These are phyloP conservation scores for Rutidosis leptorrhynchoides DNA, from an alignment of 129 eudicot species.

Conservation along the genomic window DNA sequence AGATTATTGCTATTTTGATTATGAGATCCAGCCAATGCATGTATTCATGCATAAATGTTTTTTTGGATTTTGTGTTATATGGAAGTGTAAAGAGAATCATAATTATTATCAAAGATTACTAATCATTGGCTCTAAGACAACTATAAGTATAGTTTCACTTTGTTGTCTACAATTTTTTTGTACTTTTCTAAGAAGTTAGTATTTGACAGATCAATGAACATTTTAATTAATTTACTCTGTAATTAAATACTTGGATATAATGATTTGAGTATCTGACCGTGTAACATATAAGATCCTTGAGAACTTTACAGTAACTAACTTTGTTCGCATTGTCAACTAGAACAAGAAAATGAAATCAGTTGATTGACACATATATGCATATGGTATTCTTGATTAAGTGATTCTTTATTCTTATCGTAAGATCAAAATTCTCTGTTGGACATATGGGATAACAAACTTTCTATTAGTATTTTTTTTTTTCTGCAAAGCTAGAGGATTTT, in stretches of 20 bases:
- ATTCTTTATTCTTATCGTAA: too few relatives aligned
- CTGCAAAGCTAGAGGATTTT: too few relatives aligned
- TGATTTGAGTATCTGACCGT: too few relatives aligned
- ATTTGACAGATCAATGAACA: not conserved
- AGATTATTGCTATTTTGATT: not conserved
- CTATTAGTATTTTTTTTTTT: too few relatives aligned
- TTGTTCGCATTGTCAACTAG: not conserved
- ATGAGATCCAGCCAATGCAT: not conserved
- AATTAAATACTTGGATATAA: not conserved
- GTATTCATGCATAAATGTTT: not conserved
- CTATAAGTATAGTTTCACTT: too few relatives aligned
- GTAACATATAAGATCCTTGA: not conserved
- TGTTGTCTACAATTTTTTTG: not conserved
- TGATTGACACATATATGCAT: too few relatives aligned
- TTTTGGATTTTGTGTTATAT: not conserved
- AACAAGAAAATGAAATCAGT: not conserved
- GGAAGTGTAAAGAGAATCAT: not conserved
- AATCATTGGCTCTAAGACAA: too few relatives aligned
- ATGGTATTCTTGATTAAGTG: too few relatives aligned
- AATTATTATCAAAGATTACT: too few relatives aligned
- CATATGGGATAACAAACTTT: too few relatives aligned
- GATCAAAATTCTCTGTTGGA: too few relatives aligned
- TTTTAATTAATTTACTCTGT: not conserved
- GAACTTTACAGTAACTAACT: not conserved
- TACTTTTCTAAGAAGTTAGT: too few relatives aligned